Evolutionary conservation across 179 eudicot genomes (phyloP), one percentile per base, ranked within the genome.

Genomic region (Spergularia azorica): DNA sequence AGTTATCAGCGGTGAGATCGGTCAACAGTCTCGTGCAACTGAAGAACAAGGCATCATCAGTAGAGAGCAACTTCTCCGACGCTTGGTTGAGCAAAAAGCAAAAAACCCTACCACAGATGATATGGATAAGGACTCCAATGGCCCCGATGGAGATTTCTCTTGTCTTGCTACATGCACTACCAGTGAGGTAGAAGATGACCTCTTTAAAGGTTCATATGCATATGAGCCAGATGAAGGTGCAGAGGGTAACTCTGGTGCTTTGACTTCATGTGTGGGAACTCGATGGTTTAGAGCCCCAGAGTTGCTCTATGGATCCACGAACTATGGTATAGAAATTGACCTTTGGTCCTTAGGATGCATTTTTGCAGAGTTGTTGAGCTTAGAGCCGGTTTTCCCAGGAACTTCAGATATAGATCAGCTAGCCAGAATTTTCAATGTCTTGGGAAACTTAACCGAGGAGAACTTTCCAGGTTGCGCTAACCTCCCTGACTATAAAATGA

Each of bases 261-360:
- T 93, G 20, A 95, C 99, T 62, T 93, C 98, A 6, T 90, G 95
- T 85, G 98, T 95, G 26, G 99, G 99, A 67, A 95, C 99, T 50
- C 92, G 99, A 11, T 95, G 99, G 99, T 95, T 77, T 80, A 85
- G 94, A 81, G 92, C 98, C 14, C 97, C 99, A 0, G 99, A 95
- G 78, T 79, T 95, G 58, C 96, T 93, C 57, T 93, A 83, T 71
- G 99, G 99, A 16, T 93, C 97, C 54, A 89, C 88, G 43, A 89
- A 78, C 63, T 95, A 95, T 69, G 99, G 99, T 20, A 78, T 84
- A 0, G 98, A 93, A 87, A 74, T 95, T 43, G 98, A 93, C 71
- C 86, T 95, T 41, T 95, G 99, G 99, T 90, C 99, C 63, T 73
- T 95, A 67, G 99, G 99, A 32, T 95, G 98, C 81, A 91, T 95